A percentile compares a stretch with the other conserved stretches of the same genome.
phyloP scores from a whole-genome alignment of 768 basidiomycete species.

The Wakefieldia striispora region DNA sequence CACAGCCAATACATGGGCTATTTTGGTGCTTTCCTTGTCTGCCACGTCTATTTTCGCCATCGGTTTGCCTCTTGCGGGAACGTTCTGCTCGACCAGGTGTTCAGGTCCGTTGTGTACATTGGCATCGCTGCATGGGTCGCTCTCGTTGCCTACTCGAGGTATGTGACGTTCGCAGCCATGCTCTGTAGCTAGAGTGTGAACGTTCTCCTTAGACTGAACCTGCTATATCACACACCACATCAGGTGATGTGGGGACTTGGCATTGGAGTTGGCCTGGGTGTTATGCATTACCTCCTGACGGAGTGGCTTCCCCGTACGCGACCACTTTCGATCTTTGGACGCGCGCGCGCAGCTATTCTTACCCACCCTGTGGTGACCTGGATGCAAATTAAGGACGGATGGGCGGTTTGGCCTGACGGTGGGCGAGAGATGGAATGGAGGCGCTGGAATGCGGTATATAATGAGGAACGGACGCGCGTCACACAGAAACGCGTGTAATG shows the following conservation, averaged over 20 bases:
- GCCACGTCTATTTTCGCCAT: constrained; percentile 72
- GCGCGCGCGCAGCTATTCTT: constrained; percentile 47
- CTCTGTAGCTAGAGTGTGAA: not conserved
- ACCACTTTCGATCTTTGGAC: constrained; percentile 56
- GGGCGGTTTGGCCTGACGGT: constrained; percentile 79
- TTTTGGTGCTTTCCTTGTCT: constrained; percentile 72
- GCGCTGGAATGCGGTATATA: constrained; percentile 61
- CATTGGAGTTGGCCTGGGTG: constrained; percentile 59
- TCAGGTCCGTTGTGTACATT: constrained; percentile 46
- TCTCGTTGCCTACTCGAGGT: constrained; percentile 80
- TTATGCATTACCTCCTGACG: constrained; percentile 49
- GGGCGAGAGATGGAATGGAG: constrained; percentile 72
- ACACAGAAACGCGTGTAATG: constrained; percentile 18
- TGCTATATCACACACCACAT: constrained; percentile 69
- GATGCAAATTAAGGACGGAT: constrained; percentile 76
- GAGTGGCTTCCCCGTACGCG: constrained; percentile 56
- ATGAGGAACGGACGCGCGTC: constrained; percentile 32
- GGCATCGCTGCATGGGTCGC: constrained; percentile 55
- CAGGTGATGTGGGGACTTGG: constrained; percentile 76
- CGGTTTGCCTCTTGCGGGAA: constrained; percentile 56
- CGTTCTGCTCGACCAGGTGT: constrained; percentile 48
- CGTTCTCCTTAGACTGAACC: constrained; percentile 47
- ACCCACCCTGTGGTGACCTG: constrained; percentile 57
- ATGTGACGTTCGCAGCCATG: constrained; percentile 11
- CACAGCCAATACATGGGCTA: constrained; percentile 92